phyloP scores from a whole-genome alignment of 139 green algal genomes.

The Picochlorum costavermella region DNA sequence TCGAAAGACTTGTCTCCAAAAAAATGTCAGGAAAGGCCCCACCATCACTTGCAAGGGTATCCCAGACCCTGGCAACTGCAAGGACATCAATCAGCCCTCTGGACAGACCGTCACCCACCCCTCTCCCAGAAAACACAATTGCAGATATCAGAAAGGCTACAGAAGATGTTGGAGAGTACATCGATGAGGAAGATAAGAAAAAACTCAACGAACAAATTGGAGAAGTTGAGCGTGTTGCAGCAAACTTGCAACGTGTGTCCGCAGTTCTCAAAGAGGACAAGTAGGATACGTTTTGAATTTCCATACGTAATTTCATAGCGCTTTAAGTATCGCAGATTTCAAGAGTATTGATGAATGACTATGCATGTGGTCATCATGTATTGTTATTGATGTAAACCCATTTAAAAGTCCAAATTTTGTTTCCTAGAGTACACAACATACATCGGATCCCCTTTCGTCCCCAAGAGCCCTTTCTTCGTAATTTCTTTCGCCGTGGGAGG shows the following conservation, averaged over 20 bases:
- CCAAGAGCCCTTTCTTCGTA: slow-evolving; percentile 35
- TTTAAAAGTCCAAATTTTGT: background rate
- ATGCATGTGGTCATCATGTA: too few relatives aligned
- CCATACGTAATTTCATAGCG: background rate
- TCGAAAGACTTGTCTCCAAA: slow-evolving; percentile 4
- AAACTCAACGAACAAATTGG: slow-evolving; percentile 7
- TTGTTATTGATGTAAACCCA: too few relatives aligned
- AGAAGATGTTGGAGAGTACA: slow-evolving; percentile 2
- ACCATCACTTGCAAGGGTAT: slow-evolving; percentile 6
- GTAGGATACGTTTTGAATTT: background rate
- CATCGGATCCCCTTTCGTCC: slow-evolving; percentile 36
- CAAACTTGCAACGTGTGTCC: slow-evolving; percentile 12
- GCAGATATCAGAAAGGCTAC: slow-evolving; percentile 6
- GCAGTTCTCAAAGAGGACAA: background rate
- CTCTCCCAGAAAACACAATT: slow-evolving; percentile 1
- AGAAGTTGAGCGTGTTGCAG: slow-evolving; percentile 4
- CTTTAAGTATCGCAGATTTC: background rate
- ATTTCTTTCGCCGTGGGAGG: slow-evolving; percentile 64
- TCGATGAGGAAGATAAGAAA: slow-evolving; percentile 3
- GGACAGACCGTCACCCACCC: background rate
- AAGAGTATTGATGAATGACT: background rate
- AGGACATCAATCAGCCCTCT: slow-evolving; percentile 8
- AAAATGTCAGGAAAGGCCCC: slow-evolving; percentile 4
- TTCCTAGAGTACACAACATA: slow-evolving; percentile 33
- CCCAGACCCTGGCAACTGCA: slow-evolving; percentile 2